Evolutionary conservation across 805 yeast species (phyloP).

Genomic region (Wickerhamiella nectarea): DNA sequence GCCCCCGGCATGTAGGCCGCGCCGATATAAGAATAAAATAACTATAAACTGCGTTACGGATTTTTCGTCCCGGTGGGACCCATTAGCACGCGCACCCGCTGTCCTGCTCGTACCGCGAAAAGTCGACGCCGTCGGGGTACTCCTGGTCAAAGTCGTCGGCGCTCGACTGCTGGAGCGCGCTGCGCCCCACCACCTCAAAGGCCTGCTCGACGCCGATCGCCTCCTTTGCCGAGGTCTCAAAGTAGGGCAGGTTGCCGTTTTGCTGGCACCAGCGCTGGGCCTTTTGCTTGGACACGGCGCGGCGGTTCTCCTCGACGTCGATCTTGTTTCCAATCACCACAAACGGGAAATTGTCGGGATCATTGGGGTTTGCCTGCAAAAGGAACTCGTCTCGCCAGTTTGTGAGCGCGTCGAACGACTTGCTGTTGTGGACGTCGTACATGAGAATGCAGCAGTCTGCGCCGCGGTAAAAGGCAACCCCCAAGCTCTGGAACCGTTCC

Average conservation of each 20-base stretch:
- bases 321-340: constrained; percentile 90
- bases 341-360: constrained; percentile 93
- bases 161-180: constrained; percentile 91
- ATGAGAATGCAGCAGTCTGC: constrained; percentile 96
- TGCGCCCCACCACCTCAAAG: constrained; percentile 88
- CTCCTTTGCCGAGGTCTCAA: constrained; percentile 96
- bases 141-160: constrained; percentile 84
- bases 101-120: constrained; percentile 71
- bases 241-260: constrained; percentile 73
- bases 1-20: constrained; percentile 5
- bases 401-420: constrained; percentile 77
- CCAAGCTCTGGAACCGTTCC: constrained; percentile 90
- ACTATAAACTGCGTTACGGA: neutral
- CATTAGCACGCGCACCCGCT: constrained; percentile 57
- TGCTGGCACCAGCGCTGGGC: constrained; percentile 51
- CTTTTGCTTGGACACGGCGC: constrained; percentile 49
- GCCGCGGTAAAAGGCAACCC: constrained; percentile 94
- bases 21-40: neutral
- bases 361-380: constrained; percentile 81
- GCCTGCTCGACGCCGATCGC: constrained; percentile 91
- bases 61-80: too few species aligned
- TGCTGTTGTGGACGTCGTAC: constrained; percentile 88
- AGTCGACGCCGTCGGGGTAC: constrained; percentile 91
- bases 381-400: constrained; percentile 94
- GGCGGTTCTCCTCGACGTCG: constrained; percentile 83